Percentiles rank a stretch among this genome's conserved stretches.
These are phyloP conservation scores for Aspergillus ibericus DNA, from an alignment of 2,329 filamentous ascomycete genomes.

Conservation along the genomic window DNA sequence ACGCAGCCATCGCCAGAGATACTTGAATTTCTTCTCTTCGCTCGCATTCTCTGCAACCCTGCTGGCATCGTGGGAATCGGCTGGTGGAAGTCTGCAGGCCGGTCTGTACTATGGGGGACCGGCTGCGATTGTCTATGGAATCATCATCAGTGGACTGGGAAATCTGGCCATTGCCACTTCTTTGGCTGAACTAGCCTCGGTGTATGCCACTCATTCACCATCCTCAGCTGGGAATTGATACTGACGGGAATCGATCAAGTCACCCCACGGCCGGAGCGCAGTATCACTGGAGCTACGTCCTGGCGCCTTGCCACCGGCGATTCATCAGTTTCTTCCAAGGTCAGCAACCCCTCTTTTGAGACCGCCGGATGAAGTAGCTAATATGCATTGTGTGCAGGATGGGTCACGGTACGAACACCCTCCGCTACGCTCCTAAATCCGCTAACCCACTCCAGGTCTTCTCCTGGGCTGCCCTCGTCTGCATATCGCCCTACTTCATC, in stretches of 20 bases:
- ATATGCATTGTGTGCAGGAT: slow-evolving; percentile 7
- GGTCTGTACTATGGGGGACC: slow-evolving; percentile 36
- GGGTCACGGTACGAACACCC: slow-evolving; percentile 14
- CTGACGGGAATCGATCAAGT: slow-evolving; percentile 8
- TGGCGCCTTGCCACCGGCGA: slow-evolving; percentile 23
- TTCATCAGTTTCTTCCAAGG: slow-evolving; percentile 27
- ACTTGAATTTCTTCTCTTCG: slow-evolving; percentile 32
- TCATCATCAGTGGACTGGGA: slow-evolving; percentile 33
- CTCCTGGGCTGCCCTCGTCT: slow-evolving; percentile 30
- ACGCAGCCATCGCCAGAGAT: slow-evolving; percentile 2
- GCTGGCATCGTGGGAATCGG: slow-evolving; percentile 41
- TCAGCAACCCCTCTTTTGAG: not conserved
- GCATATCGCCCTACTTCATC: slow-evolving; percentile 27
- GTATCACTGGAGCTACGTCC: slow-evolving; percentile 38
- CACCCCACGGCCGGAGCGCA: slow-evolving; percentile 30
- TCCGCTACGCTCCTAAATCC: slow-evolving; percentile 10
- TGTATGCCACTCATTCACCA: slow-evolving; percentile 21
- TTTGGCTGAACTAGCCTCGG: slow-evolving; percentile 41
- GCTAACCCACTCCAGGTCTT: slow-evolving; percentile 13
- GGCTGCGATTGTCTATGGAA: slow-evolving; percentile 36
- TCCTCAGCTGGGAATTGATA: no score
- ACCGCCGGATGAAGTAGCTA: not conserved
- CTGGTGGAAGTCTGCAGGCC: slow-evolving; percentile 23
- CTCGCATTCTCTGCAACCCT: slow-evolving; percentile 40
- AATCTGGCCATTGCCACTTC: slow-evolving; percentile 37